Evolutionary conservation across 805 yeast genomes (phyloP), one percentile per base, ranked within the genome.

Genomic region (Saccharomycopsis sp.): DNA sequence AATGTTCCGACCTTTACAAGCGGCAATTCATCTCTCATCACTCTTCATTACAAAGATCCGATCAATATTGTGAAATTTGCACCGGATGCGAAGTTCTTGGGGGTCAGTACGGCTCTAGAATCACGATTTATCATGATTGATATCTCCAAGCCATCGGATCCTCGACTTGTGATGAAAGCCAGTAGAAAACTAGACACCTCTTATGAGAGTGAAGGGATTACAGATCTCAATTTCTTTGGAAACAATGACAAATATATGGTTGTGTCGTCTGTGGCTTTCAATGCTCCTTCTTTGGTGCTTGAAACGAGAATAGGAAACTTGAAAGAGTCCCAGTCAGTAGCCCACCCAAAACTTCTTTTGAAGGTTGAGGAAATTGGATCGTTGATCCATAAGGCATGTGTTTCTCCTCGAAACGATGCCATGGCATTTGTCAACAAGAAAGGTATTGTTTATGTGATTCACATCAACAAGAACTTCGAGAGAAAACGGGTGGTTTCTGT

Each of bases 31-130:
- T 51, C 86, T 8, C 83, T 91, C 1, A 83, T 91, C 35, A 86
- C 96, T 0, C 77, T 89, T 55, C 97, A 97, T 0, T 90, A 89
- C 69, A 73, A 89, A 34, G 97, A 93, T 69, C 96, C 96, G 0
- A 82, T 92, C 47, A 86, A 86, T 63, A 76, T 86, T 2, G 70
- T 92, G 8, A 80, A 83, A 54, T 89, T 92, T 69, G 88, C 96
- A 2, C 75, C 82, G 1, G 85, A 86, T 57, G 88, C 90, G 0
- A 73, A 81, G 2, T 51, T 53, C 14, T n/a, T 62, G 2, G 56
- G 54, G 17, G 58, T 57, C 17, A 54, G 60, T 15, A 87, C 94
- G 0, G 82, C 81, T 1, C 72, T 89, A 67, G 97, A 91, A 67
- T 82, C 92, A 7, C 71, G 97, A 52, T 88, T 89, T 68, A 75